Base-by-base conservation (phyloP, 768 basidiomycete genomes). In the Collybia sp. region DNA sequence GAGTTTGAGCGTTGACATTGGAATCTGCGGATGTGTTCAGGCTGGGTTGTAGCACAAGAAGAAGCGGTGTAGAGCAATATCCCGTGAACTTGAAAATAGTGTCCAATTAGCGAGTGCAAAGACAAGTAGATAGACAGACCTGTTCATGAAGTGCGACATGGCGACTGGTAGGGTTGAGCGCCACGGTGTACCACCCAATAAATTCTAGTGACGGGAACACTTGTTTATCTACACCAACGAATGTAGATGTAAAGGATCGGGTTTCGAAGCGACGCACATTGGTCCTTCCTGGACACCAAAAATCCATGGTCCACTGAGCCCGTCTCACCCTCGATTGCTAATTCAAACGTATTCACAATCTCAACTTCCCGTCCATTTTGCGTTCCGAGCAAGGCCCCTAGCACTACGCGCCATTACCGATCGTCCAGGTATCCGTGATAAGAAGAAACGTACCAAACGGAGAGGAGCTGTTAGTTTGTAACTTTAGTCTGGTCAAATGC, bases 131-230 rank as follows among this genome's bases (percentile, higher is more conserved):
- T 25, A 15, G 18, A 53, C 66, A 12, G 48, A 84, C 93, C 72
- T 96, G 92, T 61, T 89, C 83, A 60, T 97, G 92, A 13, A 98
- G 74, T 1, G 78, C 72, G 38, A 92, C 82, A 57, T 98, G 93
- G 15, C 70, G 71, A n/a, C 76, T 57, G 1, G 83, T 83, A 0
- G 92, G 92, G 10, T 72, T 69, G n/a, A 76, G 62, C 12, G 91
- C 85, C 37, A 94, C 83, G 0, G 88, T 89, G 66, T 99, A 99
- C 96, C 96, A 99, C 6, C 96, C 96, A 42, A 99, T 88, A 59
- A 99, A 85, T 60, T 98, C 96, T 30, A 98, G 76, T 1, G 93
- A 93, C 10, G 96, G 96, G 64, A 99, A 98, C 16, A 98, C 95
- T 67, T 96, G 93, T 65, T 95, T 95, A 75, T 93, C 95, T 98